These are phyloP conservation scores for Delonix regia DNA, from an alignment of 306 rosid genomes.

Conservation along the genomic window DNA sequence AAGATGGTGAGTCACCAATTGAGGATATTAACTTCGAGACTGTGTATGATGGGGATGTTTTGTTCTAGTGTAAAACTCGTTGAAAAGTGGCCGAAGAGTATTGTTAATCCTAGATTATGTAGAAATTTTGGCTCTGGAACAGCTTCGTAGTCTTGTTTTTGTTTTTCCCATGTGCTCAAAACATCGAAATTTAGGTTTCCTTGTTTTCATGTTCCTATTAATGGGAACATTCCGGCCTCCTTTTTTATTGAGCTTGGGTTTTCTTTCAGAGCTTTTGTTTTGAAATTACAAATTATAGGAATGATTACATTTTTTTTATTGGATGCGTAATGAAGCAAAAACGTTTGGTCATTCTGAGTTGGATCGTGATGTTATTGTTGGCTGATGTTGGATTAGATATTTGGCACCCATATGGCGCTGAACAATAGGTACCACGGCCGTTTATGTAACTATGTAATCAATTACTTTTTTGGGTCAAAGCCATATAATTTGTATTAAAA, in stretches of 20 bases:
- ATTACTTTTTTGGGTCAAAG: neutral
- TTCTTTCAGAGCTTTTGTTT: neutral
- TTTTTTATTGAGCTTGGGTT: neutral
- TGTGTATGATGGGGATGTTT: neutral
- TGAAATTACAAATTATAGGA: neutral
- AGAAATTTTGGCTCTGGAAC: neutral
- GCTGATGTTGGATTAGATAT: neutral
- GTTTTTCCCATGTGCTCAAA: too few relatives aligned
- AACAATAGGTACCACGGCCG: neutral
- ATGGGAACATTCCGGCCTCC: neutral
- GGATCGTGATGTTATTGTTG: neutral
- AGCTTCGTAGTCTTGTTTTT: too few relatives aligned
- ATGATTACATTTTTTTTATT: neutral
- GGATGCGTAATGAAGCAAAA: neutral
- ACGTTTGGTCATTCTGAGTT: neutral
- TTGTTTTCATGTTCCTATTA: neutral
- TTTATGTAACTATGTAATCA: neutral
- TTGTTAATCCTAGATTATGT: neutral
- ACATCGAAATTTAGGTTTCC: neutral
- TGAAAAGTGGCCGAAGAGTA: neutral
- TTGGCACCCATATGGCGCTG: neutral
- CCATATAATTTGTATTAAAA: neutral
- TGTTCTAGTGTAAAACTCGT: neutral
- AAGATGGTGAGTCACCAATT: neutral
- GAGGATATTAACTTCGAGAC: neutral